These are phyloP conservation scores for Trichoderma afroharzianum DNA, from an alignment of 2,329 filamentous ascomycete species.

Conservation along the genomic window DNA sequence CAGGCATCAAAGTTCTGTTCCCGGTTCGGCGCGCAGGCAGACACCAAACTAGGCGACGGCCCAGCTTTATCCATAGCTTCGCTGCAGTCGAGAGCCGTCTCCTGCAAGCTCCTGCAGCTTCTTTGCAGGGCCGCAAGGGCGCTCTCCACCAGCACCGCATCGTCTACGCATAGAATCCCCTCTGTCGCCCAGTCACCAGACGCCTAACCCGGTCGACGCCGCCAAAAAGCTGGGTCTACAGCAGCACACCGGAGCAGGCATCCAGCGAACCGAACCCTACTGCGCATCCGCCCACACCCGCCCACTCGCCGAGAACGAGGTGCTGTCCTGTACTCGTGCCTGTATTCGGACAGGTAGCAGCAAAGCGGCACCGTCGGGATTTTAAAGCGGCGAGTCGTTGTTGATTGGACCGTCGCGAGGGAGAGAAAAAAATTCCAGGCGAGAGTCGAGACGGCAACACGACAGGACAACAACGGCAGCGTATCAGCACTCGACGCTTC, in stretches of 20 bases:
- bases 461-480: background rate
- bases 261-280: conserved; percentile 12
- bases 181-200: conserved; percentile 3
- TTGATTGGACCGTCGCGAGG: conserved; percentile 9
- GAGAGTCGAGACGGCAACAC: background rate
- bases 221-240: conserved; percentile 6
- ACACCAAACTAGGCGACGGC: background rate
- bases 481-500: conserved; percentile 5
- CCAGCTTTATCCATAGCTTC: background rate
- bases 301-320: background rate
- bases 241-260: conserved; percentile 2
- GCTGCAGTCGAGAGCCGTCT: background rate
- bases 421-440: background rate
- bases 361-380: conserved; percentile 1
- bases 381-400: background rate
- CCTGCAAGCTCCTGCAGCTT: conserved; percentile 17
- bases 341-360: background rate
- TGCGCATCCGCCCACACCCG: conserved; percentile 8
- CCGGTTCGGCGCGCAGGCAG: background rate
- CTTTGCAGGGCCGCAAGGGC: conserved; percentile 10
- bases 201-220: background rate
- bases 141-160: conserved; percentile 7
- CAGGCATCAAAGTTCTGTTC: background rate
- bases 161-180: conserved; percentile 1
- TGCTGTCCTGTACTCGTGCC: background rate